phyloP scores from a whole-genome alignment of 768 basidiomycete genomes.

The Lyophyllum decastes region DNA sequence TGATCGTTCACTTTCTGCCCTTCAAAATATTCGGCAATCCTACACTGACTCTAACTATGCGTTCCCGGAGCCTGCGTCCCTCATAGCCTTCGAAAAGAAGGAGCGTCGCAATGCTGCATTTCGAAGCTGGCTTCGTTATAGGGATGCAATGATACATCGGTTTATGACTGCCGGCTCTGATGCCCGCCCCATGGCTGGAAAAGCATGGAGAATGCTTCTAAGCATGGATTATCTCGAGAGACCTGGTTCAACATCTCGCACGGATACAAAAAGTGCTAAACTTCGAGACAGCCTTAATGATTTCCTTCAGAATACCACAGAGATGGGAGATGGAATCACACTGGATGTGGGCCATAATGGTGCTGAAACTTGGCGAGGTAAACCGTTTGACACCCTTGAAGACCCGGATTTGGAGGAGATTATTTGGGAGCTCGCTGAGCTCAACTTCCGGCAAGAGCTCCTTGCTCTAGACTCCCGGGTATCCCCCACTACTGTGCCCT shows the following conservation, averaged over 20 bases:
- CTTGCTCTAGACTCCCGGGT: no score
- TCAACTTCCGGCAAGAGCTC: no score
- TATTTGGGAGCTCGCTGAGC: no score
- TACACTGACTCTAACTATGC: constrained; percentile 3
- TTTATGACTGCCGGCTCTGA: neutral
- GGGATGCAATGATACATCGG: neutral
- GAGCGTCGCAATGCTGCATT: neutral
- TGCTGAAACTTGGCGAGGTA: neutral
- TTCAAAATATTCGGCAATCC: neutral
- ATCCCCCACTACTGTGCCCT: no score
- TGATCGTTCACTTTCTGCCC: neutral
- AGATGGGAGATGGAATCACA: neutral
- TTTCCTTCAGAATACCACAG: neutral
- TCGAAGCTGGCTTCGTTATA: constrained; percentile 7
- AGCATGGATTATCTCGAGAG: neutral
- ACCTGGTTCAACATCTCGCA: neutral
- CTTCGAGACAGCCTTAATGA: neutral
- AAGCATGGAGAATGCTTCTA: neutral
- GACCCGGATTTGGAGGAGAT: constrained; percentile 9
- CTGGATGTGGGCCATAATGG: neutral
- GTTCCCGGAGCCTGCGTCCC: constrained; percentile 5
- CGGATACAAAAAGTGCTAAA: neutral
- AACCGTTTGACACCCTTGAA: neutral
- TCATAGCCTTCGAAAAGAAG: neutral
- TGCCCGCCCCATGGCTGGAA: constrained; percentile 4